A percentile compares a stretch with the other conserved stretches of the same genome.
Evolutionary conservation across 1,284 basidiomycete genomes (phyloP).

Genomic region (Amylostereum chailletii): DNA sequence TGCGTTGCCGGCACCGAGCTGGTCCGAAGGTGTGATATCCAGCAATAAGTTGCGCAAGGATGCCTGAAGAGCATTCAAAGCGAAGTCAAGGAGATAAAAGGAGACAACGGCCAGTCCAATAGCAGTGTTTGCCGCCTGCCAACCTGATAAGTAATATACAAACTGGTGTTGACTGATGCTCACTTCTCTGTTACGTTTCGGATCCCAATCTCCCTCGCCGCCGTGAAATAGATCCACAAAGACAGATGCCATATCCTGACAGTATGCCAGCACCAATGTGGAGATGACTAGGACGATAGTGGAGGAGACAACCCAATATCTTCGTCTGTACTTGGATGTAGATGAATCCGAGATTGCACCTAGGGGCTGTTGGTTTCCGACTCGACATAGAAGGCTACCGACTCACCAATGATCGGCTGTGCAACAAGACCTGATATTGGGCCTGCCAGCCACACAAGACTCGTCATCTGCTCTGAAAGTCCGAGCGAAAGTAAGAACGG

Average conservation of each 20-base stretch:
- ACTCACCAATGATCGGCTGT: constrained; percentile 86
- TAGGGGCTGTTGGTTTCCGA: constrained; percentile 18
- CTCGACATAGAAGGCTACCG: background rate
- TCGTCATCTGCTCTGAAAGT: constrained; percentile 84
- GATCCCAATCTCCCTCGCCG: constrained; percentile 88
- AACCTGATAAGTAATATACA: background rate
- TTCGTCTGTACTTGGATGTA: constrained; percentile 76
- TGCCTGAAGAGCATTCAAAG: constrained; percentile 90
- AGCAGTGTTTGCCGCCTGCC: constrained; percentile 58
- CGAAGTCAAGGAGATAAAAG: constrained; percentile 93
- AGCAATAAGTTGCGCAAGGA: constrained; percentile 87
- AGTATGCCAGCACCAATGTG: constrained; percentile 79
- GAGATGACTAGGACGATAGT: constrained; percentile 68
- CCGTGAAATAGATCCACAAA: constrained; percentile 73
- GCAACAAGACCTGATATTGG: constrained; percentile 90
- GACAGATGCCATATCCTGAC: constrained; percentile 63
- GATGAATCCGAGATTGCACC: constrained; percentile 93
- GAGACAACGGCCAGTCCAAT: constrained; percentile 84
- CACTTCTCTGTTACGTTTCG: constrained; percentile 55
- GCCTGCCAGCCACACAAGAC: constrained; percentile 95
- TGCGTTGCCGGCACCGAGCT: constrained; percentile 90
- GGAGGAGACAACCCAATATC: constrained; percentile 85
- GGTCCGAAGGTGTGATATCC: constrained; percentile 80
- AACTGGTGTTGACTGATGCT: constrained; percentile 14
- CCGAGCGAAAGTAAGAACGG: constrained; percentile 89